phyloP scores from a whole-genome alignment of 257 asterid species.

The Solanum pinnatisectum region DNA sequence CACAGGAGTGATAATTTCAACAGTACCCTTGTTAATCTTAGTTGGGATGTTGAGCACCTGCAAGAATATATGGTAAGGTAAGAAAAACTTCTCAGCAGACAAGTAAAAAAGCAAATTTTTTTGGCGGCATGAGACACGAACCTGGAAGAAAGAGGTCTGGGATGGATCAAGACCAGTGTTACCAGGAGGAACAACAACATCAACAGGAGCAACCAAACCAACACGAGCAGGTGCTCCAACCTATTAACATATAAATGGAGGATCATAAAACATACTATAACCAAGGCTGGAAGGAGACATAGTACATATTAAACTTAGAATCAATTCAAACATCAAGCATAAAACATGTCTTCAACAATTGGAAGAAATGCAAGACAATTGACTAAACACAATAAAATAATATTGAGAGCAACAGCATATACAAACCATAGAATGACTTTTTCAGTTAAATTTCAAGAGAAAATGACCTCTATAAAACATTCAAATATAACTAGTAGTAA shows the following conservation, averaged over 20 bases:
- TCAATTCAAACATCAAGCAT: background rate
- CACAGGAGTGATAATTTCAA: constrained; percentile 92
- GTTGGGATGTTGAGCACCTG: constrained; percentile 95
- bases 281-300: background rate
- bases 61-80: background rate
- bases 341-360: background rate
- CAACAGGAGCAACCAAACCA: constrained; percentile 85
- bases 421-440: background rate
- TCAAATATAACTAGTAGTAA: background rate
- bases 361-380: background rate
- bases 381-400: background rate
- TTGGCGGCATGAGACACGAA: background rate
- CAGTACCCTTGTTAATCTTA: constrained; percentile 98
- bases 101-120: rapidly evolving
- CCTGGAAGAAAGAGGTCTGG: constrained; percentile 98
- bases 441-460: background rate
- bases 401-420: background rate
- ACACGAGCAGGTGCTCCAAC: constrained; percentile 99
- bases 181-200: constrained; percentile 92
- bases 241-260: constrained; percentile 16
- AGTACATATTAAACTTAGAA: background rate
- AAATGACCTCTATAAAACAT: background rate
- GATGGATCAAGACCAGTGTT: constrained; percentile 97
- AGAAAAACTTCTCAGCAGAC: background rate
- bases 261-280: background rate